Conservation (phyloP, 148 eudicot genomes). For the Rhododendron mucronatum region DNA sequence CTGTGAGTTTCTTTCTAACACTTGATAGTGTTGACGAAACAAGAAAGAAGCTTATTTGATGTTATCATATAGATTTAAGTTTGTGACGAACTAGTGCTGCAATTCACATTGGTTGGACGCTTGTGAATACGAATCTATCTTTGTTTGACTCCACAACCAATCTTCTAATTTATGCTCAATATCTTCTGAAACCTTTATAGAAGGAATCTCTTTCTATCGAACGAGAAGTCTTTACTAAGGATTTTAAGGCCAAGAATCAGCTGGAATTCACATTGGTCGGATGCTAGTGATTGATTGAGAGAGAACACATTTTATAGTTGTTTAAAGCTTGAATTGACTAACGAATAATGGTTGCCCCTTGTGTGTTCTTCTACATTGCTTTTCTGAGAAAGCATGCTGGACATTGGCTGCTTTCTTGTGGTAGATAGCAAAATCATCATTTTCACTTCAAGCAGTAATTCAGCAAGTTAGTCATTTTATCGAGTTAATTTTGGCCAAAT, state of each 20-base stretch:
- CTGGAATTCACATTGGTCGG: not conserved
- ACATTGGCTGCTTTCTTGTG: not conserved
- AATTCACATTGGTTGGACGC: not conserved
- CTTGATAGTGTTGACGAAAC: not conserved
- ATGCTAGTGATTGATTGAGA: not conserved
- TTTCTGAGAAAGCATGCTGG: not conserved
- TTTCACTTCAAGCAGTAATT: not conserved
- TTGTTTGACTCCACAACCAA: not conserved
- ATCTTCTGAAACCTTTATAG: not conserved
- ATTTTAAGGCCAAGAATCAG: not conserved
- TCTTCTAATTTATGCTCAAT: not conserved
- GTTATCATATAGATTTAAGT: not conserved
- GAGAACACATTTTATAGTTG: not conserved
- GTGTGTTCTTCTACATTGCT: not conserved
- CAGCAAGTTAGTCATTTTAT: not conserved
- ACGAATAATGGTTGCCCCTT: not conserved
- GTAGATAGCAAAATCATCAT: not conserved
- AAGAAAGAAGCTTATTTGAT: not conserved
- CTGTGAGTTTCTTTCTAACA: constrained; percentile 43
- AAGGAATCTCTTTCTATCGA: not conserved
- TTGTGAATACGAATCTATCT: not conserved
- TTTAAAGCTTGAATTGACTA: not conserved
- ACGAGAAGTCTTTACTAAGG: not conserved
- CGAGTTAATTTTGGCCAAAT: not conserved
- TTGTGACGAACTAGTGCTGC: not conserved